Evolutionary conservation across 2,329 filamentous ascomycete genomes (phyloP).

Genomic region (Drechslerella stenobrocha): DNA sequence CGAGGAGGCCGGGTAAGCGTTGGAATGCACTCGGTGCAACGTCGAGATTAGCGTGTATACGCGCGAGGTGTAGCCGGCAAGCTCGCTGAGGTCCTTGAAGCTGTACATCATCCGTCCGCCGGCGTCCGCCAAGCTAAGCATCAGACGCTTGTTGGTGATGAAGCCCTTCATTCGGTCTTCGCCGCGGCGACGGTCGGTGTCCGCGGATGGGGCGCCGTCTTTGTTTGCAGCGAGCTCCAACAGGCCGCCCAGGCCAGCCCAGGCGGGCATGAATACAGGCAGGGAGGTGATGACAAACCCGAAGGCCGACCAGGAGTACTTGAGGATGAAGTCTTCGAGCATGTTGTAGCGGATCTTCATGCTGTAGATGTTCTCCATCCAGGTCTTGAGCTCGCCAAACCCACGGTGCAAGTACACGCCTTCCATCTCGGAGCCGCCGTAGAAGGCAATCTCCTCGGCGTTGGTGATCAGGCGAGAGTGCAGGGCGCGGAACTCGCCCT

Average conservation of each 20-base stretch:
- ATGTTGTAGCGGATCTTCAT: conserved; percentile 99
- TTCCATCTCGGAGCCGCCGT: conserved; percentile 92
- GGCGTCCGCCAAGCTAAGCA: conserved; percentile 94
- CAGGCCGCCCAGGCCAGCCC: conserved; percentile 79
- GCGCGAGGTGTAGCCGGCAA: conserved; percentile 92
- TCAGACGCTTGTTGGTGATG: conserved; percentile 97
- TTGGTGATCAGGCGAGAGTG: conserved; percentile 91
- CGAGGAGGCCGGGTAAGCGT: conserved; percentile 74
- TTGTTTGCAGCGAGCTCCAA: conserved; percentile 64
- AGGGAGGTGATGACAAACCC: conserved; percentile 91
- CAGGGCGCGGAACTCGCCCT: conserved; percentile 89
- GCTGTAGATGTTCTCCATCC: conserved; percentile 99
- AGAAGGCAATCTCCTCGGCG: conserved; percentile 96
- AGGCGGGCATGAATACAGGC: conserved; percentile 89
- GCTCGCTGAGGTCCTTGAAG: conserved; percentile 93
- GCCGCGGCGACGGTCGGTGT: conserved; percentile 64
- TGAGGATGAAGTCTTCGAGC: conserved; percentile 95
- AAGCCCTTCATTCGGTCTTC: conserved; percentile 90
- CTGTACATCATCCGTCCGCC: conserved; percentile 99
- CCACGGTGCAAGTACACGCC: conserved; percentile 88
- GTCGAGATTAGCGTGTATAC: conserved; percentile 96
- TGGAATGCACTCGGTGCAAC: conserved; percentile 86
- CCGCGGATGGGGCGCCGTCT: conserved; percentile 55
- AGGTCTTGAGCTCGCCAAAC: conserved; percentile 87
- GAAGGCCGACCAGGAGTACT: conserved; percentile 96